phyloP scores from a whole-genome alignment of 768 basidiomycete genomes.

The Gautieria morchelliformis region DNA sequence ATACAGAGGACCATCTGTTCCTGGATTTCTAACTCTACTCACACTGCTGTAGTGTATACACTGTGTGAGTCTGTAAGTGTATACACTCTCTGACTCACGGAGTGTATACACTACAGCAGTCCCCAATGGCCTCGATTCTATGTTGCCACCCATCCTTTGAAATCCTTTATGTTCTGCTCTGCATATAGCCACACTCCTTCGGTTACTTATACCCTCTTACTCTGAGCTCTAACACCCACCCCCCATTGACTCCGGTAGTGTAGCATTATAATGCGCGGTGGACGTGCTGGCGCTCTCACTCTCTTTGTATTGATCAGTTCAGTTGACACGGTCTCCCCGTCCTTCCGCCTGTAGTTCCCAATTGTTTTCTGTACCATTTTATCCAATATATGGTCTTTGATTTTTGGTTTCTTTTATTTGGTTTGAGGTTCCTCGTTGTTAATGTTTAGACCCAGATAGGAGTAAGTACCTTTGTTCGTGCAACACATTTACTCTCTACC shows the following conservation, averaged over 20 bases:
- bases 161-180: background rate
- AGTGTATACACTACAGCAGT: background rate
- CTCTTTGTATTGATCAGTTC: constrained; percentile 8
- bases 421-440: background rate
- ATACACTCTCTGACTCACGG: too few relatives aligned
- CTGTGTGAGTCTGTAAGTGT: too few relatives aligned
- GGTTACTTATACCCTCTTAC: background rate
- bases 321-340: background rate
- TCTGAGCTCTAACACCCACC: background rate
- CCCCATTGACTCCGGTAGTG: background rate
- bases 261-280: constrained; percentile 8
- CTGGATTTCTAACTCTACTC: constrained; percentile 7
- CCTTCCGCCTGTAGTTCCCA: background rate
- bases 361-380: constrained; percentile 1
- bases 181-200: background rate
- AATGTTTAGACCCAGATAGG: too few relatives aligned
- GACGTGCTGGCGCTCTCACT: constrained; percentile 1
- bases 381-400: background rate
- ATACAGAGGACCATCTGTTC: constrained; percentile 8
- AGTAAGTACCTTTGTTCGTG: too few relatives aligned
- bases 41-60: too few relatives aligned
- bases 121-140: background rate
- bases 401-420: too few relatives aligned
- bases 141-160: background rate
- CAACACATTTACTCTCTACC: too few relatives aligned